Percentiles rank a stretch among this genome's conserved stretches.
Evolutionary conservation across 2,329 filamentous ascomycete genomes (phyloP).

Genomic region (Colletotrichum zoysiae): DNA sequence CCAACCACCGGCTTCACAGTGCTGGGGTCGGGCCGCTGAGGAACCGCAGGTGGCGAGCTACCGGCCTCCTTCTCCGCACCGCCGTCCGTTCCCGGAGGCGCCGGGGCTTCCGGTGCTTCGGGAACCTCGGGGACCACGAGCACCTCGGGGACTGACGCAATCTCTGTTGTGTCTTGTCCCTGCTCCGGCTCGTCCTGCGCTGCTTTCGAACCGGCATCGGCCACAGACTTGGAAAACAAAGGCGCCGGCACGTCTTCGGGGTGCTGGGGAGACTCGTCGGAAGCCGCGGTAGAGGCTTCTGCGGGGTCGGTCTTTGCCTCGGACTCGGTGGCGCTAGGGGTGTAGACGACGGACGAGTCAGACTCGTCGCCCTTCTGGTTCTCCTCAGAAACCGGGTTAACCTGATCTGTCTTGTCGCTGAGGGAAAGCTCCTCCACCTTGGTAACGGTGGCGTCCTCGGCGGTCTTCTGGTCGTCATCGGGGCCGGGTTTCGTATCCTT

Average conservation of each 20-base stretch:
- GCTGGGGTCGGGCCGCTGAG: slow-evolving; percentile 40
- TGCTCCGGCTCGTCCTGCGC: slow-evolving; percentile 8
- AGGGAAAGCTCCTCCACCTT: slow-evolving; percentile 39
- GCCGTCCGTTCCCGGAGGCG: slow-evolving; percentile 11
- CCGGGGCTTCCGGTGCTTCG: slow-evolving; percentile 33
- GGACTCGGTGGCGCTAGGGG: slow-evolving; percentile 32
- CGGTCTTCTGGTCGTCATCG: neutral
- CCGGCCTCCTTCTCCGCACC: slow-evolving; percentile 26
- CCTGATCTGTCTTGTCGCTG: slow-evolving; percentile 29
- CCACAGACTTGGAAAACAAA: slow-evolving; percentile 64
- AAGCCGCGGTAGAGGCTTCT: slow-evolving; percentile 12
- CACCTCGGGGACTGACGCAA: slow-evolving; percentile 44
- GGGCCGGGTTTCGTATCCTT: slow-evolving; percentile 6
- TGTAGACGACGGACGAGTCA: slow-evolving; percentile 47
- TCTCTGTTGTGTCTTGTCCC: slow-evolving; percentile 44
- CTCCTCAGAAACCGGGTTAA: slow-evolving; percentile 23
- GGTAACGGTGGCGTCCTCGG: slow-evolving; percentile 21
- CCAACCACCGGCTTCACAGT: slow-evolving; percentile 81
- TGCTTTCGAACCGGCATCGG: slow-evolving; percentile 12
- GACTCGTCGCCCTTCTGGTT: slow-evolving; percentile 45
- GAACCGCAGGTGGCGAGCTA: slow-evolving; percentile 35
- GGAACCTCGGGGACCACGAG: slow-evolving; percentile 18
- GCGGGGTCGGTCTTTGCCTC: slow-evolving; percentile 30
- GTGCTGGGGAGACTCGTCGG: slow-evolving; percentile 59
- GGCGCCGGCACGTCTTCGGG: slow-evolving; percentile 78